phyloP scores from a whole-genome alignment of 495 filamentous ascomycete species.

The Apodospora peruviana region DNA sequence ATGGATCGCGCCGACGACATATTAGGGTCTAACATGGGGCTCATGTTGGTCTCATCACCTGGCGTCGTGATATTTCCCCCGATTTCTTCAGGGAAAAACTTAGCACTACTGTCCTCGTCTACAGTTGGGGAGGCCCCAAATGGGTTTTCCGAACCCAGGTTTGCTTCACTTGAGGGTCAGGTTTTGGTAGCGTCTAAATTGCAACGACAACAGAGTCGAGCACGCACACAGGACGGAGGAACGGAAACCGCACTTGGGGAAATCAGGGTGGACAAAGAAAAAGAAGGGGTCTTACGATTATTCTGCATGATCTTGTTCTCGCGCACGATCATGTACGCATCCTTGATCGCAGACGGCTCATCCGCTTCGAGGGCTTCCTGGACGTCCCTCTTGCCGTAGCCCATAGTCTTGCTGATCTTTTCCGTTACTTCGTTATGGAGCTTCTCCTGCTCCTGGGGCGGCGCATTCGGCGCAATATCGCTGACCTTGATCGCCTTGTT shows the following conservation, averaged over 20 bases:
- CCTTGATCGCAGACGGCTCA: constrained; percentile 95
- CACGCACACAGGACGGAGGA: neutral
- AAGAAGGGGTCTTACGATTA: constrained; percentile 60
- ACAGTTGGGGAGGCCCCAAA: constrained; percentile 32
- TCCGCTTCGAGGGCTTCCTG: constrained; percentile 86
- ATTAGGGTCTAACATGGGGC: constrained; percentile 28
- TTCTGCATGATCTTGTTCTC: constrained; percentile 97
- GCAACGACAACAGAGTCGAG: neutral
- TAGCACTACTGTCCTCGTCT: constrained; percentile 19
- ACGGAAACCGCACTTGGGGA: constrained; percentile 1
- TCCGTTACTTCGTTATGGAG: constrained; percentile 86
- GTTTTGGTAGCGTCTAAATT: neutral
- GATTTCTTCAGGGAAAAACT: constrained; percentile 16
- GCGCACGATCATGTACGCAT: constrained; percentile 94
- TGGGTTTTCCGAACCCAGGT: constrained; percentile 28
- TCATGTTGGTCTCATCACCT: constrained; percentile 16
- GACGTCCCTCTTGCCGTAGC: constrained; percentile 90
- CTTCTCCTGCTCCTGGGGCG: constrained; percentile 73
- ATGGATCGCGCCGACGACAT: constrained; percentile 40
- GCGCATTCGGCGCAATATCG: constrained; percentile 70
- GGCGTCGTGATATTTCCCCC: constrained; percentile 1
- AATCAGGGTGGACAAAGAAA: neutral
- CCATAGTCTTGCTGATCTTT: constrained; percentile 96
- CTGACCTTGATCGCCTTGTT: constrained; percentile 81
- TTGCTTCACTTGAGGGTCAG: constrained; percentile 19